Percentiles rank a stretch among this genome's conserved stretches.
phyloP scores from a whole-genome alignment of 345 rosid genomes.

The Arabidopsis suecica region DNA sequence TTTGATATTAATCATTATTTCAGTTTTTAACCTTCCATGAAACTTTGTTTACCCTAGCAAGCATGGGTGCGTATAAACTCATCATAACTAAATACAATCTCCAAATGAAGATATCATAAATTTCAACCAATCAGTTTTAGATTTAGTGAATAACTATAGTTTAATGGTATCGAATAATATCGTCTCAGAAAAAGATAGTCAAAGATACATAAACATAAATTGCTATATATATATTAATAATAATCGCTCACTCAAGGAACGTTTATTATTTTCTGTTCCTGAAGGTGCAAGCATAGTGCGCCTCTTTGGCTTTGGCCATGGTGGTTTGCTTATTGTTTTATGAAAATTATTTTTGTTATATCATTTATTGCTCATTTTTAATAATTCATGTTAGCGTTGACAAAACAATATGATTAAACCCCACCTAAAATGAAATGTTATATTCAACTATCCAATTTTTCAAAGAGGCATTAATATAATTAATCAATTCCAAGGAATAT shows the following conservation, averaged over 20 bases:
- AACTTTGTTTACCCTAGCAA: neutral
- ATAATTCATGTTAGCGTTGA: conserved; percentile 14
- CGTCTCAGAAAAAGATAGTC: neutral
- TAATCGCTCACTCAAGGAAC: neutral
- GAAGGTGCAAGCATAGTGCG: conserved; percentile 37
- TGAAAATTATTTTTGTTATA: conserved; percentile 5
- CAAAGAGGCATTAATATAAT: conserved; percentile 5
- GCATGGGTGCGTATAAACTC: neutral
- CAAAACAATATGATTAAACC: conserved; percentile 27
- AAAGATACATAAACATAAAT: conserved; percentile 12
- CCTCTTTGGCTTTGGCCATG: conserved; percentile 20
- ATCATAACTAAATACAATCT: neutral
- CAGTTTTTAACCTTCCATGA: neutral
- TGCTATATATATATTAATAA: neutral
- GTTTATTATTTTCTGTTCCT: conserved; percentile 23
- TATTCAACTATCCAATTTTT: conserved; percentile 15
- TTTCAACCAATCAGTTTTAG: conserved; percentile 1
- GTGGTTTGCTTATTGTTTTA: conserved; percentile 5
- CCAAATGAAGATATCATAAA: conserved; percentile 4
- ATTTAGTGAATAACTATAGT: neutral
- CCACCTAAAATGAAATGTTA: conserved; percentile 26
- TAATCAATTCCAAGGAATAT: conserved; percentile 15
- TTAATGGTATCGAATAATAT: neutral
- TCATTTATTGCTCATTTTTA: conserved; percentile 28
- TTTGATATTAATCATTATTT: neutral